Evolutionary conservation across 2,329 filamentous ascomycete genomes (phyloP).

Genomic region (Paramyrothecium sp.): DNA sequence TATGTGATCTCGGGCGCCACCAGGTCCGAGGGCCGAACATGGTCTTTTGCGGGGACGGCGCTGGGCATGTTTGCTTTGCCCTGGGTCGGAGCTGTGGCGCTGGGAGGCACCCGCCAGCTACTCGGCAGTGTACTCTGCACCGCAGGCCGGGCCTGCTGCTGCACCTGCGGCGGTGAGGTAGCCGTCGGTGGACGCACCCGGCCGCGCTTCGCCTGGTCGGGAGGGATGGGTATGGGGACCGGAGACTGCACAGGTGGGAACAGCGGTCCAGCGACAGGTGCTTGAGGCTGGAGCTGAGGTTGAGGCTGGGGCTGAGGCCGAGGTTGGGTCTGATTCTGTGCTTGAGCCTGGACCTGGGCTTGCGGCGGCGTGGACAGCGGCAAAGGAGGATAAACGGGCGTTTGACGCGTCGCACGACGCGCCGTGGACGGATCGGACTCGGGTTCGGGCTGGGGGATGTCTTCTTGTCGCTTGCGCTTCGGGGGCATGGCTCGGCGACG

Average conservation of each 20-base stretch:
- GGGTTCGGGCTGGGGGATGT: slow-evolving; percentile 14
- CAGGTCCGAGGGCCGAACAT: slow-evolving; percentile 29
- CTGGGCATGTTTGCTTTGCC: slow-evolving; percentile 17
- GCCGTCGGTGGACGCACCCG: slow-evolving; percentile 12
- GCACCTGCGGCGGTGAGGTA: not conserved
- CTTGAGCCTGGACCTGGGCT: not conserved
- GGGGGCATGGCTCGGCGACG: slow-evolving; percentile 26
- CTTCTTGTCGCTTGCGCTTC: slow-evolving; percentile 35
- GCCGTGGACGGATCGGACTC: slow-evolving; percentile 17
- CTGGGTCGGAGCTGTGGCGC: not conserved
- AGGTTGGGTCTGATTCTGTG: not conserved
- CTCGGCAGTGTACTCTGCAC: not conserved
- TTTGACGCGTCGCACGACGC: slow-evolving; percentile 40
- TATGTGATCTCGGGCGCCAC: slow-evolving; percentile 41
- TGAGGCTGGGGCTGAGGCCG: slow-evolving; percentile 10
- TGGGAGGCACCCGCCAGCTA: not conserved
- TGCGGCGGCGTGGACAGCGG: slow-evolving; percentile 12
- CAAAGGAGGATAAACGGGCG: slow-evolving; percentile 26
- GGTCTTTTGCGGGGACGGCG: slow-evolving; percentile 17
- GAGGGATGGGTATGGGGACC: slow-evolving; percentile 11
- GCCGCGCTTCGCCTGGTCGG: slow-evolving; percentile 17
- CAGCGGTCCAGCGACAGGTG: slow-evolving; percentile 6
- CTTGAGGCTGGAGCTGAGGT: slow-evolving; percentile 10
- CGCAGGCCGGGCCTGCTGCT: not conserved
- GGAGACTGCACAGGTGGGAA: slow-evolving; percentile 14